phyloP scores from a whole-genome alignment of 2,329 filamentous ascomycete genomes.

The Cytospora mali region DNA sequence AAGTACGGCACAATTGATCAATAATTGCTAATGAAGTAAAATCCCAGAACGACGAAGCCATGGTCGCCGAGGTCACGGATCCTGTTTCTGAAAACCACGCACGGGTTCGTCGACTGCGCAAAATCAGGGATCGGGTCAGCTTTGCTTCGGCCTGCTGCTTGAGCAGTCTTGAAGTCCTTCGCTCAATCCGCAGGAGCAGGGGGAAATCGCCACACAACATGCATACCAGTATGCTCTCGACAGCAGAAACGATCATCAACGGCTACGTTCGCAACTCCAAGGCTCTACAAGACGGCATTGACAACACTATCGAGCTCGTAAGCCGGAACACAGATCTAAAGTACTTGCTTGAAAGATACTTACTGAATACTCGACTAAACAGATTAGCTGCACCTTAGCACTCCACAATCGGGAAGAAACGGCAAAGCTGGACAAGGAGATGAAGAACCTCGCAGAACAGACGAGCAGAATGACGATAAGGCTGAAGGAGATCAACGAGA shows the following conservation, averaged over 20 bases:
- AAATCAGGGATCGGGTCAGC: constrained; percentile 13
- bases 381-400: constrained; percentile 27
- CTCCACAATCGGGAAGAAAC: constrained; percentile 25
- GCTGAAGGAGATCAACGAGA: constrained; percentile 32
- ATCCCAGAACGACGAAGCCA: constrained; percentile 13
- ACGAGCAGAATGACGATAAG: constrained; percentile 30
- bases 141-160: constrained; percentile 18
- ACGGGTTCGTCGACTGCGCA: constrained; percentile 10
- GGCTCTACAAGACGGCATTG: constrained; percentile 21
- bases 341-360: neutral
- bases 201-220: neutral
- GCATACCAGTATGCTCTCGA: constrained; percentile 1
- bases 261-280: constrained; percentile 16
- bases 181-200: constrained; percentile 12
- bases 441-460: constrained; percentile 28
- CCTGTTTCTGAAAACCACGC: neutral
- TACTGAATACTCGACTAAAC: neutral
- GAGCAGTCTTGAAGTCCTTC: constrained; percentile 22
- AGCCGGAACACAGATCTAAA: neutral
- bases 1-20: neutral
- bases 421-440: constrained; percentile 24
- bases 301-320: constrained; percentile 27
- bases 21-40: neutral
- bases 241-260: neutral
- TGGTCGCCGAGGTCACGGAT: constrained; percentile 17